These are phyloP conservation scores for Pleurotus pulmonarius DNA, from an alignment of 768 basidiomycete species.

Conservation along the genomic window DNA sequence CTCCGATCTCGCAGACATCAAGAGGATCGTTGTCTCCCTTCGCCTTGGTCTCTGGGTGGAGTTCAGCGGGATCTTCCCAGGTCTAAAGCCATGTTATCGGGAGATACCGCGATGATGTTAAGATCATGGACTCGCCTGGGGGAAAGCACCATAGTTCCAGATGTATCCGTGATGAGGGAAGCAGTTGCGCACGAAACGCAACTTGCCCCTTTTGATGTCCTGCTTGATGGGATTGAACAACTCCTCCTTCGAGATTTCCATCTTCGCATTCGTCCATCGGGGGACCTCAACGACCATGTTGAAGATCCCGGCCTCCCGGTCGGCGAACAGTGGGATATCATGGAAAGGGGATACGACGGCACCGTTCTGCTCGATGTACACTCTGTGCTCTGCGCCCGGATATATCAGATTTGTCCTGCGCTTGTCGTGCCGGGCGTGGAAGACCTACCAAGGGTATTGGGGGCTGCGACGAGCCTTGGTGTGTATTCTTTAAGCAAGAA, in stretches of 20 bases:
- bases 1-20: constrained; percentile 99
- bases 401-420: constrained; percentile 15
- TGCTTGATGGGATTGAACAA: constrained; percentile 99
- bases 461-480: constrained; percentile 77
- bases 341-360: constrained; percentile 85
- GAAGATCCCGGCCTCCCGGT: constrained; percentile 90
- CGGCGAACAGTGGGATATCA: constrained; percentile 97
- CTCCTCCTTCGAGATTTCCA: constrained; percentile 99
- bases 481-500: constrained; percentile 49
- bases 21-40: constrained; percentile 99
- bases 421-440: constrained; percentile 10
- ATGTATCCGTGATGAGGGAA: constrained; percentile 99
- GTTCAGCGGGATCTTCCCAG: constrained; percentile 90
- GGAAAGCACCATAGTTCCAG: constrained; percentile 99
- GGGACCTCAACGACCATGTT: constrained; percentile 99
- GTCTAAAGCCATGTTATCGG: constrained; percentile 49
- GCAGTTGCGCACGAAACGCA: constrained; percentile 98
- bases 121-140: constrained; percentile 58
- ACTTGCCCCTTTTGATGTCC: constrained; percentile 93
- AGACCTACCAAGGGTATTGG: constrained; percentile 86
- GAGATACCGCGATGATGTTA: constrained; percentile 1
- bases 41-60: constrained; percentile 96
- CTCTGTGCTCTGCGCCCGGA: constrained; percentile 76
- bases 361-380: constrained; percentile 89
- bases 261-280: constrained; percentile 99